Conservation (phyloP, 2,329 filamentous ascomycete genomes). For the Calonectria honghensis region DNA sequence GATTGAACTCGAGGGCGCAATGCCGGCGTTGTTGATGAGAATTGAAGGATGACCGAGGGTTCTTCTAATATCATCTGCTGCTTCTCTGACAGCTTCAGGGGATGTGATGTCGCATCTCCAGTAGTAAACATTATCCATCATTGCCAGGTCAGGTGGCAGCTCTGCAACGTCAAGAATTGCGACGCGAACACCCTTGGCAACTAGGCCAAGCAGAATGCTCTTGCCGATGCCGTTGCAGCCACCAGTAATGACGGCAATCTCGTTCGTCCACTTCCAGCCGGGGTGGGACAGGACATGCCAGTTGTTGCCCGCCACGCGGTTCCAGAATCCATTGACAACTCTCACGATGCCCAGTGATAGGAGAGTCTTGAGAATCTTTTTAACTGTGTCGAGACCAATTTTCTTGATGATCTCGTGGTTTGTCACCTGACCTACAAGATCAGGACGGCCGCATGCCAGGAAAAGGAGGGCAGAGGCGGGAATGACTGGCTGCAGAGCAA, state of each 20-base stretch:
- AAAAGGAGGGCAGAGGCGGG: constrained; percentile 10
- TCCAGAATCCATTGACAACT: not conserved
- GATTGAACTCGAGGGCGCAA: constrained; percentile 74
- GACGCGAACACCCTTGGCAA: constrained; percentile 76
- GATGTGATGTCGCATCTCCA: constrained; percentile 80
- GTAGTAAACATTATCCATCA: constrained; percentile 71
- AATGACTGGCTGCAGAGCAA: not conserved
- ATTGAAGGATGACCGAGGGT: constrained; percentile 77
- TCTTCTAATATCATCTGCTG: constrained; percentile 69
- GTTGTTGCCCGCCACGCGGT: constrained; percentile 12
- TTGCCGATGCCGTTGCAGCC: constrained; percentile 82
- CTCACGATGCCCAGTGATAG: constrained; percentile 2
- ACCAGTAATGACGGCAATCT: constrained; percentile 80
- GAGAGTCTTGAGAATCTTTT: not conserved
- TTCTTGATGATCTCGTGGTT: not conserved
- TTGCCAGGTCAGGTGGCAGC: constrained; percentile 38
- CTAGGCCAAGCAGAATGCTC: constrained; percentile 75
- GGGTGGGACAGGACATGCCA: not conserved
- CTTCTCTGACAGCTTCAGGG: constrained; percentile 65
- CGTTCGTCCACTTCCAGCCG: constrained; percentile 24
- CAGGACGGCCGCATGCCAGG: constrained; percentile 12
- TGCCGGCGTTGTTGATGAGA: constrained; percentile 81
- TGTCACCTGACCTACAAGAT: not conserved
- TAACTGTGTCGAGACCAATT: not conserved
- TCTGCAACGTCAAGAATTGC: constrained; percentile 77